Evolutionary conservation across 176 grass and related monocot species (phyloP), one percentile per base, ranked within the genome.

Genomic region (Carex cristatella): DNA sequence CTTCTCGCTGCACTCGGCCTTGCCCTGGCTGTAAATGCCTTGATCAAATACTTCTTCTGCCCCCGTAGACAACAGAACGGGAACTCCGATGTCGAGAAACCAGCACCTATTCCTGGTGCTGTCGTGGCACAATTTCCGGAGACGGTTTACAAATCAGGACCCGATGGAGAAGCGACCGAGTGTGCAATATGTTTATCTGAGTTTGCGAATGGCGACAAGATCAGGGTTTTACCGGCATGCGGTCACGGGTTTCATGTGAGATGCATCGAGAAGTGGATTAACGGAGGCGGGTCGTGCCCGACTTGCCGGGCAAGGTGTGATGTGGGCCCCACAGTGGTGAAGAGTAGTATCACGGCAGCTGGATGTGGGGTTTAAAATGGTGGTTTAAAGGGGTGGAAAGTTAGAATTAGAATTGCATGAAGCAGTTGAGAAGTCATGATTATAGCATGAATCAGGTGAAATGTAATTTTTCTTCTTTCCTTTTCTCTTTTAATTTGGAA

Each of bases 101-200:
- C 48, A 65, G 13, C 28, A 69, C n/a, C 61, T 18, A 48, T 13
- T 3, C 37, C 58, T 4, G 16, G 7, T 35, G 10, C 15, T 7
- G 9, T 64, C 0, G 53, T 10, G 31, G 15, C 35, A 15, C 18
- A 31, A 69, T 56, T 49, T 13, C 75, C 87, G 27, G 62, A 79
- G 76, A 53, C 69, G 13, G 38, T 82, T 58, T 70, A 65, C 57
- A 37, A 80, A 48, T 58, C 32, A 37, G 42, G 65, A 9, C 28
- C 59, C 1, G 79, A 80, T 14, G 76, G 87, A 10, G 55, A 33
- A 3, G 42, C 10, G 4, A 28, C 77, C 18, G 87, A 89, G 66
- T 89, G 87, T n/a, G 65, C 87, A 4, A 86, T 89, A 35, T 89
- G 87, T 85, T 61, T 89, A 30, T 65, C 87, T 2, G 87, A 89